Conservation (phyloP, 495 filamentous ascomycete genomes). For the Penicillium flavigenum region DNA sequence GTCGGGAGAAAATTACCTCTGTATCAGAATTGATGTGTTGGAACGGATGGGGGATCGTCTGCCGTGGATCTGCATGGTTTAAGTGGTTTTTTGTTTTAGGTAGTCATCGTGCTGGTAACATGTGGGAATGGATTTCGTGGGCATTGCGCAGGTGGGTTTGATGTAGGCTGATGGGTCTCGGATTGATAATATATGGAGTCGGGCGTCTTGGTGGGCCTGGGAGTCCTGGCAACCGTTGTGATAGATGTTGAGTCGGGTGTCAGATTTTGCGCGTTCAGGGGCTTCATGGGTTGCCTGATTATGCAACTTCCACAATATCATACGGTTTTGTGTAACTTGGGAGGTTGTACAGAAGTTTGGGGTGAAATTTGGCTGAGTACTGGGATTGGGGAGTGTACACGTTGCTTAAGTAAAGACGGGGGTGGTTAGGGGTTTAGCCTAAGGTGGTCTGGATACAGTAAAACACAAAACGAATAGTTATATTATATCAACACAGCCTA, state of each 20-base stretch:
- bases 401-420: neutral
- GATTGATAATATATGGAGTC: constrained; percentile 13
- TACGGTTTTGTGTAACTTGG: neutral
- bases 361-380: neutral
- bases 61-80: constrained; percentile 12
- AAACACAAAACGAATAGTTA: too few relatives aligned
- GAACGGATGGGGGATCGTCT: constrained; percentile 4
- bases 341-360: neutral
- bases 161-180: constrained; percentile 11
- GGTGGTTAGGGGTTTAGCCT: neutral
- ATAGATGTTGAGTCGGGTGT: constrained; percentile 6
- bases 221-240: constrained; percentile 14
- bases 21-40: constrained; percentile 14
- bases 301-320: constrained; percentile 3
- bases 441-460: neutral
- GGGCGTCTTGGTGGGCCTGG: constrained; percentile 5
- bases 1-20: constrained; percentile 12
- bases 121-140: constrained; percentile 12
- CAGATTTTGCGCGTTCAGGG: constrained; percentile 4
- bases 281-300: constrained; percentile 7
- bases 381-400: neutral
- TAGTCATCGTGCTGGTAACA: constrained; percentile 5
- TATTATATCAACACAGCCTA: neutral
- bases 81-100: constrained; percentile 7
- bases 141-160: constrained; percentile 2